Conservation (phyloP, 2,329 filamentous ascomycete genomes). For the Claviceps purpurea region DNA sequence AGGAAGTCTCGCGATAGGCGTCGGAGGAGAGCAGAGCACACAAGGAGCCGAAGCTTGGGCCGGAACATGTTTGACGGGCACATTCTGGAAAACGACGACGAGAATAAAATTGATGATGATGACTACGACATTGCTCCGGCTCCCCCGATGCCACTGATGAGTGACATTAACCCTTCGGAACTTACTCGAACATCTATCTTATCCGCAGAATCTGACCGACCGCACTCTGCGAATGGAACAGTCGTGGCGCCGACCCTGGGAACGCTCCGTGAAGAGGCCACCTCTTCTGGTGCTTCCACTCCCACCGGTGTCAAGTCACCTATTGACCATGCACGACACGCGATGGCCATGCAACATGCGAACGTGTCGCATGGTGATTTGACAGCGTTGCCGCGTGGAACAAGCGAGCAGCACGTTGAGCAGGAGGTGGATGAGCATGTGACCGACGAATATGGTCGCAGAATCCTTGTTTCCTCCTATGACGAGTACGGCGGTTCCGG, state of each 20-base stretch:
- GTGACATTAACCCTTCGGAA: constrained; percentile 75
- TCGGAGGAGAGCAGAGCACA: constrained; percentile 36
- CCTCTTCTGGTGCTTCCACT: constrained; percentile 46
- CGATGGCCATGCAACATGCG: constrained; percentile 54
- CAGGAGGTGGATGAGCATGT: constrained; percentile 30
- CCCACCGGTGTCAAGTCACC: constrained; percentile 47
- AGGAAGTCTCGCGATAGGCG: constrained; percentile 38
- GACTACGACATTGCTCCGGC: constrained; percentile 28
- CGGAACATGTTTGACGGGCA: constrained; percentile 34
- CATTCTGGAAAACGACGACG: constrained; percentile 32
- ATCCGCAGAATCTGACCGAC: constrained; percentile 64
- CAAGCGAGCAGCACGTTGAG: constrained; percentile 21
- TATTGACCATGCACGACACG: constrained; percentile 38
- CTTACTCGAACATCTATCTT: constrained; percentile 78
- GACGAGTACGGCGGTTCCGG: constrained; percentile 26
- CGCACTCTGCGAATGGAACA: constrained; percentile 53
- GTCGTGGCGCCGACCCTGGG: constrained; percentile 31
- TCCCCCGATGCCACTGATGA: constrained; percentile 78
- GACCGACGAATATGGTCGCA: constrained; percentile 30
- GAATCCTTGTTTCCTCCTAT: constrained; percentile 28
- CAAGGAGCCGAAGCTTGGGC: constrained; percentile 29
- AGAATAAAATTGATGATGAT: background rate
- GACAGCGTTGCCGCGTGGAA: constrained; percentile 36
- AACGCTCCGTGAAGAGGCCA: constrained; percentile 48
- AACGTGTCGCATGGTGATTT: constrained; percentile 48